A percentile compares a stretch with the other conserved stretches of the same genome.
These are phyloP conservation scores for Rhytidhysteron rufulum DNA, from an alignment of 2,329 filamentous ascomycete genomes.

Conservation along the genomic window DNA sequence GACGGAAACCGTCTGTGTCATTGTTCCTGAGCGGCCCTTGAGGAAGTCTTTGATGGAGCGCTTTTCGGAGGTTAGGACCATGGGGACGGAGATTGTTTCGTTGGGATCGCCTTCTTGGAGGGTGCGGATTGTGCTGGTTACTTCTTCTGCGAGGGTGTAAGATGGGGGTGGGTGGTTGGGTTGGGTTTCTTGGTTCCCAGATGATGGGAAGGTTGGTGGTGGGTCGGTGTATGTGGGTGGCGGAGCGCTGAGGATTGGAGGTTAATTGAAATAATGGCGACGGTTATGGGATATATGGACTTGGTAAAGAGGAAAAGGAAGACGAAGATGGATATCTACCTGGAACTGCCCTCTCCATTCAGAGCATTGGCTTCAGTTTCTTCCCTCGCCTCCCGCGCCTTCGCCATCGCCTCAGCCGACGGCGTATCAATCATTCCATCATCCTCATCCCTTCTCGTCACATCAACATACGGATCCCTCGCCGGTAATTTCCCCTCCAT, in stretches of 20 bases:
- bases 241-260: not conserved
- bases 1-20: conserved; percentile 18
- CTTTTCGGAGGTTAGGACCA: conserved; percentile 17
- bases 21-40: conserved; percentile 9
- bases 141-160: conserved; percentile 8
- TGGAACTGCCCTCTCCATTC: not conserved
- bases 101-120: conserved; percentile 13
- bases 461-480: not conserved
- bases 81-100: conserved; percentile 17
- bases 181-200: too few relatives aligned
- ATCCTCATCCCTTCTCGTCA: not conserved
- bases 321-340: too few relatives aligned
- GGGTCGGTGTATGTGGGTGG: not conserved
- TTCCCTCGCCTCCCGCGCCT: not conserved
- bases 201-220: not conserved
- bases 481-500: too few relatives aligned
- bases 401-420: too few relatives aligned
- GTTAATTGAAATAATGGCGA: not conserved
- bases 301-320: not conserved
- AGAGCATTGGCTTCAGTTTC: not conserved
- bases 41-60: conserved; percentile 12
- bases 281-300: not conserved
- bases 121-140: conserved; percentile 9
- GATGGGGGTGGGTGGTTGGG: too few relatives aligned
- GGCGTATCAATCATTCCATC: too few relatives aligned